Base-by-base conservation (phyloP, 495 filamentous ascomycete genomes). In the Penicillium antarcticum region DNA sequence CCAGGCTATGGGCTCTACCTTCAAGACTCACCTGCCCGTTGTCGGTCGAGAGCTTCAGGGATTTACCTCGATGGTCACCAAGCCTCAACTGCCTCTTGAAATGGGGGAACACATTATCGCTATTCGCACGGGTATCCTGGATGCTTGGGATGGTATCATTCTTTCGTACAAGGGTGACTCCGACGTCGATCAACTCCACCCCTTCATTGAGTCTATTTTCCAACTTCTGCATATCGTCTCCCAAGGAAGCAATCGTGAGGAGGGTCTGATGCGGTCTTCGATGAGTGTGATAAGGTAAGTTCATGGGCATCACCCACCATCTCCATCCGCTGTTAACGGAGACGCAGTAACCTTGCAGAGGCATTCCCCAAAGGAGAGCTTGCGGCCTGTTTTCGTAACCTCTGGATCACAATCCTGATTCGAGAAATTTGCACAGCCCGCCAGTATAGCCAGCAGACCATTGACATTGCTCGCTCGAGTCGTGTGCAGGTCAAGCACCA, bases 121-220 rank as follows among this genome's bases (percentile, higher is more conserved):
- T n/a, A 80, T 98, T 43, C 84, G 94, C 48, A 95, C 97, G 66
- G 94, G 92, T 60, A 96, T 97, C 51, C 95, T 97, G 88, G 94
- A 98, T 80, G 94, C 94, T n/a, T 98, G 95, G 90, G 91, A 89
- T 63, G 94, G 94, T 60, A 91, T 92, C 41, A 87, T 98, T 54
- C 81, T 91, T 65, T 90, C 94, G 26, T 88, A 97, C 84, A 96
- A 92, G 80, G 71, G 78, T 52, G 71, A 52, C 24, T 62, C 73
- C 38, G 39, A 85, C 76, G 79, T 87, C 53, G 62, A 78, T 55
- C 69, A 84, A 33, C 80, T 98, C 35, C 77, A 82, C 54, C 87
- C 82, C 18, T 95, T 87, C 55, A 80, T 97, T 19, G 80, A 89
- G 57, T 85, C 87, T 10, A 92, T 98, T 57, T 97, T 98, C 78